Conservation (phyloP, 768 basidiomycete genomes). For the Ephemerocybe angulata region DNA sequence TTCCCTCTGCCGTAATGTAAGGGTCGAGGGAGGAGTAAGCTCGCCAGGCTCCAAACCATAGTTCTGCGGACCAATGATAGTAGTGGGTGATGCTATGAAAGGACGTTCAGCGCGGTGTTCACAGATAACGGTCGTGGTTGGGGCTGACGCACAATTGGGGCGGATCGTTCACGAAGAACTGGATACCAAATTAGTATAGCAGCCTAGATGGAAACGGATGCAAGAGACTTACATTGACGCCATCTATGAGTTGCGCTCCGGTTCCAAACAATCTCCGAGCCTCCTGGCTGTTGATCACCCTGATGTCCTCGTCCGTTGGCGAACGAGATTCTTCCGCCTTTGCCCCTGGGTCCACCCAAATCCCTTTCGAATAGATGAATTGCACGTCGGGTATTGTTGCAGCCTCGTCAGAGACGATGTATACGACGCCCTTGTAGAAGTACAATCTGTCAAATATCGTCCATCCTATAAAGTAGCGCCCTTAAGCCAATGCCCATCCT, state of each 20-base stretch:
- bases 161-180: conserved; percentile 84
- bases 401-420: conserved; percentile 75
- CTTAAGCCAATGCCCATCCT: conserved; percentile 1
- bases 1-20: conserved; percentile 58
- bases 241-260: conserved; percentile 72
- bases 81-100: conserved; percentile 76
- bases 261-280: conserved; percentile 69
- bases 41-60: conserved; percentile 90
- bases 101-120: not conserved
- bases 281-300: conserved; percentile 63
- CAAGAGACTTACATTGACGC: conserved; percentile 53
- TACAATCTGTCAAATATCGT: conserved; percentile 85
- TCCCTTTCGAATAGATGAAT: conserved; percentile 68
- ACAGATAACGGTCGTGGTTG: not conserved
- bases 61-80: conserved; percentile 91
- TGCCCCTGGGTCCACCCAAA: conserved; percentile 53
- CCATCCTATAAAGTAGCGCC: conserved; percentile 60
- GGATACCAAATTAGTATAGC: not conserved
- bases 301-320: conserved; percentile 78
- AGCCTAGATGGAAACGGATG: not conserved
- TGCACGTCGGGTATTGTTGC: conserved; percentile 59
- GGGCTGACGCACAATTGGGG: conserved; percentile 66
- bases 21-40: conserved; percentile 82
- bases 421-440: conserved; percentile 75
- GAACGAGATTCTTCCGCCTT: conserved; percentile 55